Conservation (phyloP, 2,329 filamentous ascomycete species). For the Penicillium aurantiogriseum region DNA sequence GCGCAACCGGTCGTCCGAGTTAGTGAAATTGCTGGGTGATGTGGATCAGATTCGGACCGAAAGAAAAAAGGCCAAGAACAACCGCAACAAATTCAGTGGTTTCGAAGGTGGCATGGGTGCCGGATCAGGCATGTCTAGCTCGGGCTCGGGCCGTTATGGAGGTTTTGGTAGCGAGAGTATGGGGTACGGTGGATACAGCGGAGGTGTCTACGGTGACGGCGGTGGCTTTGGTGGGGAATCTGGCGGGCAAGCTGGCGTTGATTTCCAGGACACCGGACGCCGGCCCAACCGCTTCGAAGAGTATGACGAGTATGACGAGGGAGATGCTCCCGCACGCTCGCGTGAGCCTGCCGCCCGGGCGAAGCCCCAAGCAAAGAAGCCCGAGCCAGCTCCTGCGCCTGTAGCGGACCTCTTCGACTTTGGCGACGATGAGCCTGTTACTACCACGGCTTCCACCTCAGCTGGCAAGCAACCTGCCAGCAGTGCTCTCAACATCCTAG, state of each 20-base stretch:
- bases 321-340: constrained; percentile 54
- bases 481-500: constrained; percentile 50
- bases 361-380: constrained; percentile 57
- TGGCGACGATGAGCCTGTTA: constrained; percentile 66
- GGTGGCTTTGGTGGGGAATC: constrained; percentile 25
- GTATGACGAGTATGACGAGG: constrained; percentile 95
- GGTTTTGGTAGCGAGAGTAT: constrained; percentile 82
- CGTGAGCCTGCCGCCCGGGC: constrained; percentile 47
- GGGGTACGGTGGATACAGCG: constrained; percentile 65
- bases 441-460: constrained; percentile 41
- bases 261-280: constrained; percentile 64
- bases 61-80: constrained; percentile 83
- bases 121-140: constrained; percentile 56
- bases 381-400: constrained; percentile 70
- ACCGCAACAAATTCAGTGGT: constrained; percentile 92
- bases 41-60: constrained; percentile 55
- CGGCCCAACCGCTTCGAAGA: constrained; percentile 83
- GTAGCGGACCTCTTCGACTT: constrained; percentile 92
- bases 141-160: constrained; percentile 67
- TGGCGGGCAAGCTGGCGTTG: constrained; percentile 33
- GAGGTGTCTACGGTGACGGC: constrained; percentile 64
- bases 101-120: constrained; percentile 76
- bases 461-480: constrained; percentile 48
- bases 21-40: constrained; percentile 88
- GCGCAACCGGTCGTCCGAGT: constrained; percentile 91